Evolutionary conservation across 768 basidiomycete genomes (phyloP).

Genomic region (Hemileccinum rubropunctum): DNA sequence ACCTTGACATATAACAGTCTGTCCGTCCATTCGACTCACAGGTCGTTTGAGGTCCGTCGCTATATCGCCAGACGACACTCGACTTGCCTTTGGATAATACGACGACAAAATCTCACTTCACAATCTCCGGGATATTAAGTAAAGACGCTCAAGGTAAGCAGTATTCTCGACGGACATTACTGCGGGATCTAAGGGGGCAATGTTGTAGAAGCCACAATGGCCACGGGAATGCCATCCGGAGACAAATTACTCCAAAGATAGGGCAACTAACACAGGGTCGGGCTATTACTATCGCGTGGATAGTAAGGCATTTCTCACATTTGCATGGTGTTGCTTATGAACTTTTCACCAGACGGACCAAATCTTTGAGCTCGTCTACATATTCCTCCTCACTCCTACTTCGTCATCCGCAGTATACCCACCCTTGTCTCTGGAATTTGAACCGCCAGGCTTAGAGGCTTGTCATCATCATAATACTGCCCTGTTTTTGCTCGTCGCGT

Average conservation of each 20-base stretch:
- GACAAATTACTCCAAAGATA: slow-evolving; percentile 82
- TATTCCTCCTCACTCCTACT: slow-evolving; percentile 6
- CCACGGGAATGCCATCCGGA: slow-evolving; percentile 63
- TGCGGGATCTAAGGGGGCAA: slow-evolving; percentile 21
- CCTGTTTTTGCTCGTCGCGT: too few relatives aligned
- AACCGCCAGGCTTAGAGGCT: not conserved
- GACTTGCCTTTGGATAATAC: slow-evolving; percentile 1
- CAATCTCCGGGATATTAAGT: not conserved
- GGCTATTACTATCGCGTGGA: slow-evolving; percentile 54
- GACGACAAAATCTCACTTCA: not conserved
- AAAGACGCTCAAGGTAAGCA: slow-evolving; percentile 48
- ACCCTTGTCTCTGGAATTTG: not conserved
- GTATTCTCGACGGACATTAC: slow-evolving; percentile 12
- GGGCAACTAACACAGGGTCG: slow-evolving; percentile 81
- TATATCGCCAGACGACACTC: not conserved
- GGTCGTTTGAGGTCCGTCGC: not conserved
- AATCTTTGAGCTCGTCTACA: slow-evolving; percentile 42
- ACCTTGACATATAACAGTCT: not conserved
- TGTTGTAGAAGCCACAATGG: slow-evolving; percentile 55
- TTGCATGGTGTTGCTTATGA: slow-evolving; percentile 9
- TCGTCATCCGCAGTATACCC: not conserved
- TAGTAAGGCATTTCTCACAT: slow-evolving; percentile 45
- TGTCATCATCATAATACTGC: not conserved
- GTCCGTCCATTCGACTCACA: not conserved
- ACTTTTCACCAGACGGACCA: slow-evolving; percentile 35